Percentiles rank a stretch among this genome's conserved stretches.
These are phyloP conservation scores for Trifolium dubium DNA, from an alignment of 306 rosid genomes.

Conservation along the genomic window DNA sequence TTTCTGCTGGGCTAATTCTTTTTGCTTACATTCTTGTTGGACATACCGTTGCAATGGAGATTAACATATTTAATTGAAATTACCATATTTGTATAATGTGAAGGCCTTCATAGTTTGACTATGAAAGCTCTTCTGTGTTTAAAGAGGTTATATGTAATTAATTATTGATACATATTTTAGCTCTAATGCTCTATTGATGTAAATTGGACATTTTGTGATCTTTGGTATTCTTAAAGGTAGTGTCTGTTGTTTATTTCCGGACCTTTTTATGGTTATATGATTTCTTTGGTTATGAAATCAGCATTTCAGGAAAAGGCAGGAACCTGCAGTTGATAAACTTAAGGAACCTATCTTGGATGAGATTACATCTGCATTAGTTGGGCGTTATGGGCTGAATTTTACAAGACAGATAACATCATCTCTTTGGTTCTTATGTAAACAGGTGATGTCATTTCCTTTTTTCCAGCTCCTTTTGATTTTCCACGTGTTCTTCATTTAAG, in stretches of 20 bases:
- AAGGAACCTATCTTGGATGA: slow-evolving; percentile 78
- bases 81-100: not conserved
- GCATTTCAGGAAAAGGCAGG: slow-evolving; percentile 70
- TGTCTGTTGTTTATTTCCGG: slow-evolving; percentile 3
- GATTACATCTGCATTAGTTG: slow-evolving; percentile 60
- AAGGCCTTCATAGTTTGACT: slow-evolving; percentile 14
- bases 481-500: not conserved
- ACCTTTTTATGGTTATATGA: not conserved
- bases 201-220: slow-evolving; percentile 29
- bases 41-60: not conserved
- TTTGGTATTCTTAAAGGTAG: slow-evolving; percentile 26
- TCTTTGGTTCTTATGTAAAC: slow-evolving; percentile 96
- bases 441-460: slow-evolving; percentile 54
- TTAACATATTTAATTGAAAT: slow-evolving; percentile 19
- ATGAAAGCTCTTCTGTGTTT: slow-evolving; percentile 31
- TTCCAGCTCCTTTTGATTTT: slow-evolving; percentile 30
- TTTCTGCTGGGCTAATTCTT: not conserved
- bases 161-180: slow-evolving; percentile 9
- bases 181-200: slow-evolving; percentile 6
- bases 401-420: slow-evolving; percentile 74
- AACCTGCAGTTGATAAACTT: slow-evolving; percentile 75
- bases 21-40: slow-evolving; percentile 1
- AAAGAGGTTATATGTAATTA: slow-evolving; percentile 18
- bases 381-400: slow-evolving; percentile 72
- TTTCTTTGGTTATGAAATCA: slow-evolving; percentile 50